Base-by-base conservation (phyloP, 805 yeast genomes). In the Metschnikowia baotianmanensis region DNA sequence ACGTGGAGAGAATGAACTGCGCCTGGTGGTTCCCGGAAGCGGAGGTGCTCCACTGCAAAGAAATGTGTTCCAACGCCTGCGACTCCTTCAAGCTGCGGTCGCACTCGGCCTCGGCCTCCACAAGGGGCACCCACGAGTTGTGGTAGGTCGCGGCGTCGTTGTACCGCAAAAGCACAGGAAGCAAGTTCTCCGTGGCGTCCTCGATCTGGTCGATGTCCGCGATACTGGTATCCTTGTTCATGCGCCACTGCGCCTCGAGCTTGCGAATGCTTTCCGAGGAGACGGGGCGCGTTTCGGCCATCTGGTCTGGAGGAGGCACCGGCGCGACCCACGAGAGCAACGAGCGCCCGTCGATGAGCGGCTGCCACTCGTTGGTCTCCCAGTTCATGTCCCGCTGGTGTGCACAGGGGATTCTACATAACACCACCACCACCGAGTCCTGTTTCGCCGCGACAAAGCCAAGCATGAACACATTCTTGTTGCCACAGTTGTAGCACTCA, bases 401-500 rank as follows among this genome's bases (percentile, higher is more conserved):
- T 1, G 95, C 82, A 62, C 97, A 90, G 1, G 96, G 96, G 40
- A 86, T 69, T 41, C 97, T 78, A 63, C 97, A 90, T 34, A 90
- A 62, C 31, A 89, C 74, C 4, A 90, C 96, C 44, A 90, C 90
- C 27, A 88, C 89, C 4, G 89, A 81, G 50, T 87, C 95, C 43
- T 82, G 77, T 56, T 86, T 86, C 4, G 96, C 96, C 19, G 89
- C 76, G 12, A 90, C 93, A 61, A 83, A 88, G 0, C 97, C 97
- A 27, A 90, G 67, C 19, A 82, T 71, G 52, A 90, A 90, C 2
- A 60, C 84, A 53, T 90, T 90, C 45, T 72, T 78, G 56, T 76
- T 78, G 22, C 96, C 96, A 67, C 97, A 90, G 56, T 82, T 83
- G 64, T 89, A 90, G 65, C 97, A 90, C 60, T 90, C 97, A 43